These are phyloP conservation scores for Yamadazyma phyllophila DNA, from an alignment of 805 yeast species.

Conservation along the genomic window DNA sequence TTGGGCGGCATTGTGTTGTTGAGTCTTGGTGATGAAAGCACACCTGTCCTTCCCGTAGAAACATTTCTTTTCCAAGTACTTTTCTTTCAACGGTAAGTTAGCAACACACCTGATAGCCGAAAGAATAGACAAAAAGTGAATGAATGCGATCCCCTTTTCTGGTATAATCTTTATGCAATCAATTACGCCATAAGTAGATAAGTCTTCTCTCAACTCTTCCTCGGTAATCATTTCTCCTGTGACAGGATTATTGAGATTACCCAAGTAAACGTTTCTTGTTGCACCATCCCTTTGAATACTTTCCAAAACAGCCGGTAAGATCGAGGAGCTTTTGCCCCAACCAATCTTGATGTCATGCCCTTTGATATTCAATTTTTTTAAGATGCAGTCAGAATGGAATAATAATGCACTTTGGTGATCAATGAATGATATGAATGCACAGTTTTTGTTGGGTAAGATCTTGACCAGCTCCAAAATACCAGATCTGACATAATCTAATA, in stretches of 20 bases:
- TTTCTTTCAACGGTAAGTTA: constrained; percentile 61
- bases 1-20: constrained; percentile 96
- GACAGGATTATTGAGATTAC: constrained; percentile 65
- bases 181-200: constrained; percentile 73
- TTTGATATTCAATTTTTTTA: constrained; percentile 75
- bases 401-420: constrained; percentile 86
- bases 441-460: constrained; percentile 77
- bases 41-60: constrained; percentile 93
- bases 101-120: constrained; percentile 87
- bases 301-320: constrained; percentile 69
- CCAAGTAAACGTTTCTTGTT: constrained; percentile 89
- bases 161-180: constrained; percentile 79
- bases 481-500: constrained; percentile 86
- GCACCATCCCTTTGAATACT: constrained; percentile 85
- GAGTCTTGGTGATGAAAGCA: constrained; percentile 91
- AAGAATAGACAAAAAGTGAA: constrained; percentile 82
- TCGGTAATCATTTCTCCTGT: constrained; percentile 51
- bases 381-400: constrained; percentile 90
- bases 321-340: constrained; percentile 84
- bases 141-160: constrained; percentile 84
- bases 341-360: constrained; percentile 84
- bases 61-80: constrained; percentile 74
- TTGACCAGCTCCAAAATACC: constrained; percentile 82
- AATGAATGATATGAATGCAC: constrained; percentile 87
- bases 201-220: constrained; percentile 62